Conservation (phyloP, 2,329 filamentous ascomycete genomes). For the Fusarium subglutinans region DNA sequence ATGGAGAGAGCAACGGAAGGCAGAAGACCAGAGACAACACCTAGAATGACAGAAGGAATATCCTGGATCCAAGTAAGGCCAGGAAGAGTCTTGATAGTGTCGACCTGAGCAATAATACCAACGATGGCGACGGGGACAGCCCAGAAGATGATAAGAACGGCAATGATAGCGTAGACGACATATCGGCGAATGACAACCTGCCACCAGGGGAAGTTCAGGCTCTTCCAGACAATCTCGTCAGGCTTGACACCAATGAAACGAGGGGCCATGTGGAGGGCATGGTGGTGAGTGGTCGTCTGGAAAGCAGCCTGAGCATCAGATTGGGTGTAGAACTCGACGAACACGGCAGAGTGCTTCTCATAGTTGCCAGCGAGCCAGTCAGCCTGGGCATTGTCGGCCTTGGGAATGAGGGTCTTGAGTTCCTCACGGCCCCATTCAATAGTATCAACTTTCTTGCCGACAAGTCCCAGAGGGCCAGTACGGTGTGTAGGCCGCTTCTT, state of each 20-base stretch:
- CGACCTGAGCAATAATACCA: conserved; percentile 85
- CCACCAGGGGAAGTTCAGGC: conserved; percentile 75
- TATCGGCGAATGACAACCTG: conserved; percentile 76
- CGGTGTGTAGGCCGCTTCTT: conserved; percentile 77
- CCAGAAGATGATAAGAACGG: conserved; percentile 86
- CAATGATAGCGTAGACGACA: conserved; percentile 71
- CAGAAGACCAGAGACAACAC: conserved; percentile 83
- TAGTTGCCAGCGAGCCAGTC: conserved; percentile 71
- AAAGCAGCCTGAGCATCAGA: conserved; percentile 85
- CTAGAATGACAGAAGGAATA: conserved; percentile 75
- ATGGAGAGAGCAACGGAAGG: conserved; percentile 82
- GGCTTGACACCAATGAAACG: conserved; percentile 85
- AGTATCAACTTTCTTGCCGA: conserved; percentile 77
- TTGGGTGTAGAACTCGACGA: conserved; percentile 89
- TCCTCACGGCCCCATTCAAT: conserved; percentile 81
- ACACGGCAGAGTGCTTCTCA: conserved; percentile 76
- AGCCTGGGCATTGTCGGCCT: conserved; percentile 72
- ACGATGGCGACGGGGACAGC: conserved; percentile 79
- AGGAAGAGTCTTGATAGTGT: conserved; percentile 70
- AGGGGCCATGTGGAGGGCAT: conserved; percentile 84
- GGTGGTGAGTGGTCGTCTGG: conserved; percentile 83
- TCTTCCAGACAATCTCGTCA: conserved; percentile 86
- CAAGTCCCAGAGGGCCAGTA: conserved; percentile 69
- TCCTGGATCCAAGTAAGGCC: conserved; percentile 79
- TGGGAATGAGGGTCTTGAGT: conserved; percentile 65